Evolutionary conservation across 2,329 filamentous ascomycete species (phyloP).

Genomic region (Exophiala spinifera): DNA sequence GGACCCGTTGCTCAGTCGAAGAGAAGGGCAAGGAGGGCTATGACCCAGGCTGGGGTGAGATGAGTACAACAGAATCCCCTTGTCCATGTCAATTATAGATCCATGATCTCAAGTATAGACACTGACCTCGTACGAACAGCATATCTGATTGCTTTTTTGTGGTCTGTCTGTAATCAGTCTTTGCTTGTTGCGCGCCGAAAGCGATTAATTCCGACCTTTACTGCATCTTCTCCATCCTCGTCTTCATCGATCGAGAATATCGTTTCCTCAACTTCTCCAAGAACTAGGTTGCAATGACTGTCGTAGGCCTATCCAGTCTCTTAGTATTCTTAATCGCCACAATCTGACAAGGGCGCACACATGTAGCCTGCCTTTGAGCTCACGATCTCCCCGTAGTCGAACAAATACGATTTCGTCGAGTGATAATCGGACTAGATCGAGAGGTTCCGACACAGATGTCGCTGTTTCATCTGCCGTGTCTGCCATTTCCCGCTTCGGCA

Average conservation of each 20-base stretch:
- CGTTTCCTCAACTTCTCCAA: slow-evolving; percentile 96
- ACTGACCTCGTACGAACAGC: slow-evolving; percentile 90
- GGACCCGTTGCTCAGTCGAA: slow-evolving; percentile 4
- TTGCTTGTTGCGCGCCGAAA: not conserved
- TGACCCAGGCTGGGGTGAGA: slow-evolving; percentile 57
- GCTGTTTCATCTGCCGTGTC: slow-evolving; percentile 71
- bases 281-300: slow-evolving; percentile 93
- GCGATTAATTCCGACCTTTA: slow-evolving; percentile 60
- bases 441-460: slow-evolving; percentile 77
- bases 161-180: slow-evolving; percentile 54
- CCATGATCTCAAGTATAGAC: slow-evolving; percentile 14
- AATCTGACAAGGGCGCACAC: slow-evolving; percentile 53
- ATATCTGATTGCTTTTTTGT: slow-evolving; percentile 97
- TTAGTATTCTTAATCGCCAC: slow-evolving; percentile 21
- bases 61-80: slow-evolving; percentile 72
- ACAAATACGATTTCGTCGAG: slow-evolving; percentile 94
- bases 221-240: slow-evolving; percentile 70
- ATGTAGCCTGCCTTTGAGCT: slow-evolving; percentile 91
- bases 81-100: slow-evolving; percentile 27
- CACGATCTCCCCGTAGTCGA: slow-evolving; percentile 90
- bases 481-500: slow-evolving; percentile 59
- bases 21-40: too few species aligned
- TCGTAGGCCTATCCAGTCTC: slow-evolving; percentile 76
- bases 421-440: slow-evolving; percentile 91
- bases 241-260: slow-evolving; percentile 91